These are phyloP conservation scores for Phytophthora fragariaefolia DNA, from an alignment of 352 stramenopile genomes.

Conservation along the genomic window DNA sequence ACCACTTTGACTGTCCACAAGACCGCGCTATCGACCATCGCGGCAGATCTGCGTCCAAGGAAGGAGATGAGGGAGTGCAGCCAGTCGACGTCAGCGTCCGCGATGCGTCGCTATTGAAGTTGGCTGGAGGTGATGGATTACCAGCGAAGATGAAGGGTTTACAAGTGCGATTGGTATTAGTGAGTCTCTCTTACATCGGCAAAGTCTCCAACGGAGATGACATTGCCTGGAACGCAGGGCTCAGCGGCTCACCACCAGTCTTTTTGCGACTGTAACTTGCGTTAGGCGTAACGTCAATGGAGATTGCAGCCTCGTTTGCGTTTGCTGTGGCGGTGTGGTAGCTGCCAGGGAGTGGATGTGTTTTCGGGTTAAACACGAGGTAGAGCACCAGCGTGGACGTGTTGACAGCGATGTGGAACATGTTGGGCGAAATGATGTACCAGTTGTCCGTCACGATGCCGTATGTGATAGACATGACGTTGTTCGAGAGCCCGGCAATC, in stretches of 20 bases:
- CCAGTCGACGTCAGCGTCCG: conserved; percentile 11
- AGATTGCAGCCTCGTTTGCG: background rate
- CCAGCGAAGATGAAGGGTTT: too few relatives aligned
- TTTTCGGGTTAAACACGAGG: conserved; percentile 31
- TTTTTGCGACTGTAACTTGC: conserved; percentile 4
- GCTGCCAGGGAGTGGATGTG: conserved; percentile 12
- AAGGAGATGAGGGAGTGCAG: conserved; percentile 13
- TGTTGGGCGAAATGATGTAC: conserved; percentile 35
- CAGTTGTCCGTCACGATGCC: conserved; percentile 32
- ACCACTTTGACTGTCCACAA: conserved; percentile 36
- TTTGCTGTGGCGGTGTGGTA: background rate
- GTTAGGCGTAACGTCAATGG: conserved; percentile 13
- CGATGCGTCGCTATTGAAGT: conserved; percentile 23
- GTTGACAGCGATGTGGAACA: conserved; percentile 22
- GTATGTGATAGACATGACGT: conserved; percentile 51
- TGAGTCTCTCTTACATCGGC: background rate
- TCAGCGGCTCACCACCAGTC: background rate
- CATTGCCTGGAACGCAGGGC: conserved; percentile 6
- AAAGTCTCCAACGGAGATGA: conserved; percentile 10
- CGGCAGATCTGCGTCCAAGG: background rate
- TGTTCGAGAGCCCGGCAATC: conserved; percentile 43
- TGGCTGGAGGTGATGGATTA: too few relatives aligned
- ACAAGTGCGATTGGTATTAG: too few relatives aligned
- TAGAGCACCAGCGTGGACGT: conserved; percentile 33
- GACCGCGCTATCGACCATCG: conserved; percentile 24